Percentiles rank a stretch among this genome's conserved stretches.
Conservation (phyloP, 2,329 filamentous ascomycete species). For the Diaporthe humulicola region DNA sequence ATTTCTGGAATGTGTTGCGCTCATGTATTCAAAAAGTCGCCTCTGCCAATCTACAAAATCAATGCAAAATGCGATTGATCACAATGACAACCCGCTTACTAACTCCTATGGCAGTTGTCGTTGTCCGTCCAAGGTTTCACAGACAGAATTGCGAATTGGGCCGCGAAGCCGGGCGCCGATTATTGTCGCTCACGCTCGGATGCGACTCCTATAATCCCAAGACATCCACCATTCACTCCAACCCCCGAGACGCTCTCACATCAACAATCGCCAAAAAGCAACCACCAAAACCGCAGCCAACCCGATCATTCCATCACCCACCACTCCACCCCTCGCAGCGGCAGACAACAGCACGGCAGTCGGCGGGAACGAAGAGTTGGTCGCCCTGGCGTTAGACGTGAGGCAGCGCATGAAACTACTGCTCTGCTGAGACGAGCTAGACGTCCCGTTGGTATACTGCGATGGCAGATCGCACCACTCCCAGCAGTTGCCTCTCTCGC, state of each 20-base stretch:
- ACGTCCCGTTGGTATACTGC: neutral
- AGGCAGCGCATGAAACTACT: neutral
- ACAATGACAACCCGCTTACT: too few relatives aligned
- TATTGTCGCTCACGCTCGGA: neutral
- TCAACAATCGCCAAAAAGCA: neutral
- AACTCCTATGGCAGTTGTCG: too few relatives aligned
- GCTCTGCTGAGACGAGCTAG: neutral
- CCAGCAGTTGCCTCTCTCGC: neutral
- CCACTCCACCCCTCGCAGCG: neutral
- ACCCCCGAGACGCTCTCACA: neutral
- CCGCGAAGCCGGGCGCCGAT: too few relatives aligned
- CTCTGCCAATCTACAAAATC: too few relatives aligned
- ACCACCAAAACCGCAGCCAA: neutral
- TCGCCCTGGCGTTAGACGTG: neutral
- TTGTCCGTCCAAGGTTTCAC: too few relatives aligned
- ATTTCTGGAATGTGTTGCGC: too few relatives aligned
- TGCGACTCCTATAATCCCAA: neutral
- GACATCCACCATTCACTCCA: neutral
- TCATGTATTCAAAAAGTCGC: too few relatives aligned
- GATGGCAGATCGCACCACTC: slow-evolving; percentile 12
- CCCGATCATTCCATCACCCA: neutral
- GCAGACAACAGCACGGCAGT: neutral
- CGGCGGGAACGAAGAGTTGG: neutral
- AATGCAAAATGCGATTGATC: too few relatives aligned
- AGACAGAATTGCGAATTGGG: too few relatives aligned